Evolutionary conservation across 129 eudicot genomes (phyloP).

Genomic region (Flaveria ramosissima): DNA sequence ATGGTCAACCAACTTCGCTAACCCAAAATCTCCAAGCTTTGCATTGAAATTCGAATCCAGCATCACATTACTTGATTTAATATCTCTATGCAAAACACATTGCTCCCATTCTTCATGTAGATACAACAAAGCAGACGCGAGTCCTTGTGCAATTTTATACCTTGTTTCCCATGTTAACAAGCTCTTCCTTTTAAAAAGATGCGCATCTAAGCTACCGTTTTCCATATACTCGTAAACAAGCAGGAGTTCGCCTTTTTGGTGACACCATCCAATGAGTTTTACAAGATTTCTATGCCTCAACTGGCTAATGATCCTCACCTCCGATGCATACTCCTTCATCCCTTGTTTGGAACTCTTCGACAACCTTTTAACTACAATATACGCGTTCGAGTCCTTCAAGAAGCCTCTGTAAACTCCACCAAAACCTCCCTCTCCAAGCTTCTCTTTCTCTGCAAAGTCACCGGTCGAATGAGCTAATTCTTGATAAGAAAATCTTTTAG

Average conservation of each 20-base stretch:
- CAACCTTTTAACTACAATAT: background rate
- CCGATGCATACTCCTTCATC: background rate
- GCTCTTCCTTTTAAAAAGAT: background rate
- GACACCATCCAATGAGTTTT: background rate
- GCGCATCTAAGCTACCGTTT: background rate
- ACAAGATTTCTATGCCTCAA: background rate
- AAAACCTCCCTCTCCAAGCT: background rate
- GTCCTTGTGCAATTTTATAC: background rate
- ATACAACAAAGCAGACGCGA: background rate
- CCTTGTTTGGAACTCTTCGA: background rate
- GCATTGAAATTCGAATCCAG: constrained; percentile 43
- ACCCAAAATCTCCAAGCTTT: constrained; percentile 46
- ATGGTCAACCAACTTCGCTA: constrained; percentile 4
- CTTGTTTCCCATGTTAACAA: background rate
- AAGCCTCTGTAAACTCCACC: background rate
- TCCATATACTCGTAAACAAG: background rate
- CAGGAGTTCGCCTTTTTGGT: background rate
- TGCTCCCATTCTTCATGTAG: background rate
- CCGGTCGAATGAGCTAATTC: background rate
- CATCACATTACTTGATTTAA: constrained; percentile 54
- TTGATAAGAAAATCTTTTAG: background rate
- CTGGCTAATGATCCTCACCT: background rate
- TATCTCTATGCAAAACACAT: constrained; percentile 45
- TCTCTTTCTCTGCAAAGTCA: background rate
- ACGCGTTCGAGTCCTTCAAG: background rate